Conservation (phyloP, 208 protist genomes). For the Angomonas desouzai region DNA sequence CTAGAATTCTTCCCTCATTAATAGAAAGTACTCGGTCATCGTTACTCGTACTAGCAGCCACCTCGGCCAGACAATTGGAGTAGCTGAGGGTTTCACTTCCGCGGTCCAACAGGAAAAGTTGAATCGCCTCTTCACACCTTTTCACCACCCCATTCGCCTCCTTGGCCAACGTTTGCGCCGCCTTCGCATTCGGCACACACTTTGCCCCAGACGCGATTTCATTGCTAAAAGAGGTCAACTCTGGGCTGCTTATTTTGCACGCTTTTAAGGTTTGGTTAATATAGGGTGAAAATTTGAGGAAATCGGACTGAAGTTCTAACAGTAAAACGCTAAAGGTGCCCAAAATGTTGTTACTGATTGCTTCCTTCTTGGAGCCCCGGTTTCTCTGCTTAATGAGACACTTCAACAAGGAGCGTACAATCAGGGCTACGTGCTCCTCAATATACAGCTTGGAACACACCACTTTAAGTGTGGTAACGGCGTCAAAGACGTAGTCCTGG, state of each 20-base stretch:
- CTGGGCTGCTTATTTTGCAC: slow-evolving; percentile 45
- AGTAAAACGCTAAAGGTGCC: slow-evolving; percentile 64
- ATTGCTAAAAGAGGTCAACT: slow-evolving; percentile 63
- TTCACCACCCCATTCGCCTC: slow-evolving; percentile 49
- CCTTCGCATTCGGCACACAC: slow-evolving; percentile 31
- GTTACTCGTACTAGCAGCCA: slow-evolving; percentile 9
- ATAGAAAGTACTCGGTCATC: slow-evolving; percentile 56
- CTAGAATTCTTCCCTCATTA: slow-evolving; percentile 58
- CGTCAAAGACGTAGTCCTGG: slow-evolving; percentile 43
- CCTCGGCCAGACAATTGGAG: neutral
- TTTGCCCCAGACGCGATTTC: slow-evolving; percentile 35
- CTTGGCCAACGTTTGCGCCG: slow-evolving; percentile 33
- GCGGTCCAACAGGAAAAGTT: neutral
- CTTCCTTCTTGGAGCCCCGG: slow-evolving; percentile 14
- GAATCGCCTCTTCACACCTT: slow-evolving; percentile 70
- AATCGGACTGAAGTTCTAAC: slow-evolving; percentile 62
- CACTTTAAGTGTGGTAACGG: slow-evolving; percentile 53
- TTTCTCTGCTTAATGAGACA: slow-evolving; percentile 29
- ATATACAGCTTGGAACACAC: slow-evolving; percentile 64
- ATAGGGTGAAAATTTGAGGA: slow-evolving; percentile 72
- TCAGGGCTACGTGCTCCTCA: slow-evolving; percentile 69
- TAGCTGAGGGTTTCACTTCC: slow-evolving; percentile 18
- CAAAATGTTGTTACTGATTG: slow-evolving; percentile 61
- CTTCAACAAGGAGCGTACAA: slow-evolving; percentile 67
- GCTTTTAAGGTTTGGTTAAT: slow-evolving; percentile 68